These are phyloP conservation scores for Candida multigemmis DNA, from an alignment of 805 yeast species.

Conservation along the genomic window DNA sequence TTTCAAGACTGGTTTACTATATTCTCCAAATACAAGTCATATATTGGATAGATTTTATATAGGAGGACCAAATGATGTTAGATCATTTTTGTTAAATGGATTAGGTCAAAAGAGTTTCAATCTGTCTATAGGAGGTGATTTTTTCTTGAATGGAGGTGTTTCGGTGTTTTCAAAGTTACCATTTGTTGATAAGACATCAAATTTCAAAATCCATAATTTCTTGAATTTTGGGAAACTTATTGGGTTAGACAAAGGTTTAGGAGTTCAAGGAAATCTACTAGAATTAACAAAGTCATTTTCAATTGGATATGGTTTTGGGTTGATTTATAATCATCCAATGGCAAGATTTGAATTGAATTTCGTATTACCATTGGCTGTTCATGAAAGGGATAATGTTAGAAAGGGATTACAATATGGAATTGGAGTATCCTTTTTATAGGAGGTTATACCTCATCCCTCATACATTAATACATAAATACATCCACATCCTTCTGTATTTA, in stretches of 20 bases:
- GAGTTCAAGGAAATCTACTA: slow-evolving; percentile 1
- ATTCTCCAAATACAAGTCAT: slow-evolving; percentile 11
- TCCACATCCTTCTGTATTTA: neutral
- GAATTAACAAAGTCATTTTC: slow-evolving; percentile 8
- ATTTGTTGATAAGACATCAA: slow-evolving; percentile 27
- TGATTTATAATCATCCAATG: slow-evolving; percentile 46
- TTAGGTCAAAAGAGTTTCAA: slow-evolving; percentile 46
- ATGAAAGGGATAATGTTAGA: slow-evolving; percentile 36
- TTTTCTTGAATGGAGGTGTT: slow-evolving; percentile 36
- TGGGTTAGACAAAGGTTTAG: slow-evolving; percentile 1
- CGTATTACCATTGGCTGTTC: slow-evolving; percentile 38
- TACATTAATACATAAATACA: neutral
- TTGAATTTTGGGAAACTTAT: slow-evolving; percentile 37
- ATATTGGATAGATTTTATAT: slow-evolving; percentile 44
- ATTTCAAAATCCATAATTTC: slow-evolving; percentile 41
- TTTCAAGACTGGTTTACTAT: slow-evolving; percentile 23
- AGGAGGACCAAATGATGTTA: slow-evolving; percentile 54
- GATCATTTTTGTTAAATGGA: slow-evolving; percentile 44
- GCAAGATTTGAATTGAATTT: slow-evolving; percentile 52
- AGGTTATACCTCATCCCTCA: neutral
- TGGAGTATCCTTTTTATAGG: slow-evolving; percentile 46
- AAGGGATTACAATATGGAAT: slow-evolving; percentile 54
- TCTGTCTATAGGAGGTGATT: slow-evolving; percentile 44
- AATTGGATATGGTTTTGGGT: slow-evolving; percentile 37
- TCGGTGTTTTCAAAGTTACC: slow-evolving; percentile 38